Conservation (phyloP, 2,329 filamentous ascomycete genomes). For the Nigrograna mackinnonii region DNA sequence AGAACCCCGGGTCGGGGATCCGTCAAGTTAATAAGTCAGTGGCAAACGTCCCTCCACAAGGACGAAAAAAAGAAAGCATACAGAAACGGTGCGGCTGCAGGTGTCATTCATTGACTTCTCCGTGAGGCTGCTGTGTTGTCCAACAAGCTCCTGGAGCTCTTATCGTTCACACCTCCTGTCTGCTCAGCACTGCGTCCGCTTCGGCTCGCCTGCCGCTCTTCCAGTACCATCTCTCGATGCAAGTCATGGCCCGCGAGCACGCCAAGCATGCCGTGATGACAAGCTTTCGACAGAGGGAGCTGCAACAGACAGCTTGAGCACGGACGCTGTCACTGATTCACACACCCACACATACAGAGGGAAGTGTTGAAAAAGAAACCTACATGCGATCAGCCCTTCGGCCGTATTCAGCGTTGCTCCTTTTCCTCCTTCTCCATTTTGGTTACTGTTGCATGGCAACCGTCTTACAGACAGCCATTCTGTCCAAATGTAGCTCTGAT, state of each 20-base stretch:
- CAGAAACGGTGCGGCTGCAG: too few relatives aligned
- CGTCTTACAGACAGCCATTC: neutral
- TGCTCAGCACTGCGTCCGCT: neutral
- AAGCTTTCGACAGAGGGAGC: conserved; percentile 19
- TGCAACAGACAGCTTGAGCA: conserved; percentile 17
- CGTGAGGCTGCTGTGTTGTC: too few relatives aligned
- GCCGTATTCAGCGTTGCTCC: neutral
- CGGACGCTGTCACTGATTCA: conserved; percentile 20
- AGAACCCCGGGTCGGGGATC: too few relatives aligned
- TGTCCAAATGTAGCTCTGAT: conserved; percentile 6
- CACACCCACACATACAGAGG: conserved; percentile 1
- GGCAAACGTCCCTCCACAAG: too few relatives aligned
- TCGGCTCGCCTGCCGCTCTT: conserved; percentile 5
- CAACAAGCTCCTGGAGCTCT: too few relatives aligned
- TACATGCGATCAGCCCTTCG: conserved; percentile 1
- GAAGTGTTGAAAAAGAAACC: neutral
- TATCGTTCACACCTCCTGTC: neutral
- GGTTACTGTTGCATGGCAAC: neutral
- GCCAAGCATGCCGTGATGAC: conserved; percentile 32
- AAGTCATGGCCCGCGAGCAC: conserved; percentile 26
- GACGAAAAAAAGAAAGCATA: too few relatives aligned
- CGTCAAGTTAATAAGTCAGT: too few relatives aligned
- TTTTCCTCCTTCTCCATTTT: conserved; percentile 1
- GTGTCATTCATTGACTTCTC: too few relatives aligned
- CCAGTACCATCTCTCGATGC: conserved; percentile 21